Evolutionary conservation across 2,329 filamentous ascomycete species (phyloP).

Genomic region (Scopulariopsis brevicaulis): DNA sequence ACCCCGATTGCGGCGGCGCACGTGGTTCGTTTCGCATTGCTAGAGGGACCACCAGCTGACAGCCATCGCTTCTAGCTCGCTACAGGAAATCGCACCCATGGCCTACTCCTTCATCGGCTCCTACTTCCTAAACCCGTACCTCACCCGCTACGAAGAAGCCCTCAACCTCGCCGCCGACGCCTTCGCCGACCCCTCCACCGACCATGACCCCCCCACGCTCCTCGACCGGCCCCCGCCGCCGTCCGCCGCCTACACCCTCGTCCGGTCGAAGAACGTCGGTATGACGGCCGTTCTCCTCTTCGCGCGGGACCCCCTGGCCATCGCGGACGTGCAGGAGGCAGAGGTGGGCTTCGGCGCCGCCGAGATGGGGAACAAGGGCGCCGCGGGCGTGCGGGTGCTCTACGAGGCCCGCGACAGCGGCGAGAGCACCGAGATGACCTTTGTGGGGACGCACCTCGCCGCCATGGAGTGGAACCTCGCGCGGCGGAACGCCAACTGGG

Average conservation of each 20-base stretch:
- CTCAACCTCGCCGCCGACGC: slow-evolving; percentile 53
- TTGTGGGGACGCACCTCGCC: slow-evolving; percentile 79
- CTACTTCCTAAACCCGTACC: slow-evolving; percentile 66
- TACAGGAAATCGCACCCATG: slow-evolving; percentile 86
- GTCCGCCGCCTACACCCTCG: slow-evolving; percentile 48
- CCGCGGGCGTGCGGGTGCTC: slow-evolving; percentile 64
- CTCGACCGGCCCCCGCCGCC: slow-evolving; percentile 18
- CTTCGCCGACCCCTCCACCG: slow-evolving; percentile 8
- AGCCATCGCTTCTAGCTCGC: slow-evolving; percentile 40
- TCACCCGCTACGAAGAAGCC: slow-evolving; percentile 58
- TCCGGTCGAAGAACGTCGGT: slow-evolving; percentile 65
- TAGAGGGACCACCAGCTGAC: background rate
- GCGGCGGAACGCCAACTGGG: slow-evolving; percentile 80
- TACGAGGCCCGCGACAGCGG: slow-evolving; percentile 30
- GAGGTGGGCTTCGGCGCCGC: slow-evolving; percentile 75
- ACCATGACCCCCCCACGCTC: slow-evolving; percentile 7
- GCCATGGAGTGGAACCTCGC: slow-evolving; percentile 73
- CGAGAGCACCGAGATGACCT: slow-evolving; percentile 56
- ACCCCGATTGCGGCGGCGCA: background rate
- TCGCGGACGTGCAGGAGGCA: slow-evolving; percentile 61
- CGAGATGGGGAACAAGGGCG: slow-evolving; percentile 94
- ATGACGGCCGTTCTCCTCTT: slow-evolving; percentile 89
- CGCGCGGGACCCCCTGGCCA: slow-evolving; percentile 47
- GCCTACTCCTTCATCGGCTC: slow-evolving; percentile 77
- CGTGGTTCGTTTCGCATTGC: background rate